Base-by-base conservation (phyloP, 83 land plant genomes). In the Picea mariana region DNA sequence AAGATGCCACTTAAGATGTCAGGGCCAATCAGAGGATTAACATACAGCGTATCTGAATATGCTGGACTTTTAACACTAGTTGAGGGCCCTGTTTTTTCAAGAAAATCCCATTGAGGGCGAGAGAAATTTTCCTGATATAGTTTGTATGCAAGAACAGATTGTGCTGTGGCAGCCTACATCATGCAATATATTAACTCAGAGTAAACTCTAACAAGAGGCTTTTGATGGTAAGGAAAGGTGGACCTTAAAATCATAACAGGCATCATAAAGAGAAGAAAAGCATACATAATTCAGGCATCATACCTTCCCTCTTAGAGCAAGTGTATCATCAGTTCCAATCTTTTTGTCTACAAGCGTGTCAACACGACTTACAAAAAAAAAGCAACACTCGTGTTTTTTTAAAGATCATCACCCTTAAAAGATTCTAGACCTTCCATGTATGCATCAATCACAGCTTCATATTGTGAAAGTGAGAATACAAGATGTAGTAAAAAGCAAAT, bases 51-150 rank as follows among this genome's bases (percentile, higher is more conserved):
- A 38, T 38, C 40, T 38, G 40, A 0, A 38, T 3, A 38, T 38
- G 40, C 40, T 38, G 40, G 40, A 38, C 0, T 38, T 38, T 38
- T 38, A 3, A 38, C 40, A 38, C 5, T 38, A 38, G 40, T 38
- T 38, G 40, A 38, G 40, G 40, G 0, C 40, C 40, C 40, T 38
- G 5, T 38, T 38, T 3, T 38, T 3, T 38, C 40, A 38, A 38
- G 40, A 38, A 0, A 0, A 0, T 38, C 40, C 40, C 40, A 38
- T 38, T 0, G 89, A 75, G 98, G 97, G 13, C 99, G 97, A 62
- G 95, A 92, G 80, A 97, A 97, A 77, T 97, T 97, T 88, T 95
- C 89, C 85, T 97, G 92, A 82, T 95, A 97, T 27, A 97, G 97
- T 87, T 94, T 86, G 87, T 89, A 97, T 42, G 99, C 99, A 20